Evolutionary conservation across 768 basidiomycete species (phyloP), one percentile per base, ranked within the genome.

Genomic region (Galerina marginata): DNA sequence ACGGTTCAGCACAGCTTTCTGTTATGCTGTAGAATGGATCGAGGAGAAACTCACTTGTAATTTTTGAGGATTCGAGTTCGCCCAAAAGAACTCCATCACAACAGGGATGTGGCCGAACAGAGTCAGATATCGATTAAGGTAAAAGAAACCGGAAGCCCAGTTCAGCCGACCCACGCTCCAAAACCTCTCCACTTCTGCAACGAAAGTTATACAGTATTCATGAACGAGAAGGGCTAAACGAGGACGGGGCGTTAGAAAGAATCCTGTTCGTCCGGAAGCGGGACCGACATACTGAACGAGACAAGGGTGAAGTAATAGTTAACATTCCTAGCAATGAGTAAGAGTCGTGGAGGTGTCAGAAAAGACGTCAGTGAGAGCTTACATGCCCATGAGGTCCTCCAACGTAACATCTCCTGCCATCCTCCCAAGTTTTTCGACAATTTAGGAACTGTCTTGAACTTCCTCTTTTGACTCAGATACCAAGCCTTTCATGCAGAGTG

Each of bases 141-240:
- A 74, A 69, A 83, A 82, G 3, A 82, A 65, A 15, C 71, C 68
- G 1, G 71, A 69, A 2, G 67, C 72, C 71, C 72, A 77, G 39
- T 69, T 74, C 2, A 66, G 54, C 56, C 63, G 62, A 0, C 81
- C 79, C 78, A 68, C 74, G 77, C 16, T 53, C 84, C 85, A 86
- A 68, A 79, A 81, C 12, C 74, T 68, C 20, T 77, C 73, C 6
- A 81, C 71, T 59, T 86, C 85, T 29, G 59, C 53, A 0, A 62
- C 48, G 4, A 86, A 62, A 0, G 85, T 86, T 40, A 84, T 68
- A 42, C 74, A 39, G 59, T 81, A 83, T 50, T 86, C 85, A 50
- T 81, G 80, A 14, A 77, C 65, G n/a, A 79, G 71, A 43, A 80
- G 69, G 4, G 74, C 79, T 80, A 45, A 20, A 39, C 38, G 9